phyloP scores from a whole-genome alignment of 805 yeast genomes.

The Cyberlindnera galapagoensis region DNA sequence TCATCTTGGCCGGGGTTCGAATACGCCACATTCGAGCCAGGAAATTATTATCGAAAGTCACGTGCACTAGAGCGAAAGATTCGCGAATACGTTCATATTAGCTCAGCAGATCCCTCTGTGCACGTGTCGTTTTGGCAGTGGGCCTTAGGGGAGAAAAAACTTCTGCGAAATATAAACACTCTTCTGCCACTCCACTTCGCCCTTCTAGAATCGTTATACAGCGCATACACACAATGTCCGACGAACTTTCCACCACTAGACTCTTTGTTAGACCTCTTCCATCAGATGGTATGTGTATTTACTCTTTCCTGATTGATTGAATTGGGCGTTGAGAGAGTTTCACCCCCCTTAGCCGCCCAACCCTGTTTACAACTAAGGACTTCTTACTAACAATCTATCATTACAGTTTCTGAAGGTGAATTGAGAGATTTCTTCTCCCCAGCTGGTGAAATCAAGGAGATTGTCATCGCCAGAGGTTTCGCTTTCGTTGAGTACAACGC shows the following conservation, averaged over 20 bases:
- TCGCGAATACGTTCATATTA: too few relatives aligned
- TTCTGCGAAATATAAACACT: not conserved
- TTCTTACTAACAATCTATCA: slow-evolving; percentile 8
- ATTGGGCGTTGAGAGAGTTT: too few relatives aligned
- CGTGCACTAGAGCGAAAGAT: too few relatives aligned
- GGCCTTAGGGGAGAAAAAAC: not conserved
- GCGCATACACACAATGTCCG: slow-evolving; percentile 8
- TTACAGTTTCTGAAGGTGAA: slow-evolving; percentile 42
- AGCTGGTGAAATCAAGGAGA: slow-evolving; percentile 61
- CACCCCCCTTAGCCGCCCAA: too few relatives aligned
- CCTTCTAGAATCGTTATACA: too few relatives aligned
- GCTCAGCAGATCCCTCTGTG: too few relatives aligned
- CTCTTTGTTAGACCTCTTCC: slow-evolving; percentile 61
- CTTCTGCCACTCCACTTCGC: not conserved
- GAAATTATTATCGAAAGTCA: too few relatives aligned
- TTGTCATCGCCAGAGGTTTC: slow-evolving; percentile 71
- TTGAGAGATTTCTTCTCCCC: slow-evolving; percentile 62
- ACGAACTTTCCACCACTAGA: slow-evolving; percentile 34
- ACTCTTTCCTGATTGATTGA: too few relatives aligned
- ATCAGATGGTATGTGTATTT: slow-evolving; percentile 35
- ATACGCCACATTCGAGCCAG: too few relatives aligned
- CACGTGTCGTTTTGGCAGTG: too few relatives aligned
- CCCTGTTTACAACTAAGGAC: too few relatives aligned
- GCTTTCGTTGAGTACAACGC: slow-evolving; percentile 85
- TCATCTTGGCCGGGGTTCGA: too few relatives aligned